Percentiles rank a stretch among this genome's conserved stretches.
Evolutionary conservation across 495 filamentous ascomycete genomes (phyloP).

Genomic region (Penicillium daleae): DNA sequence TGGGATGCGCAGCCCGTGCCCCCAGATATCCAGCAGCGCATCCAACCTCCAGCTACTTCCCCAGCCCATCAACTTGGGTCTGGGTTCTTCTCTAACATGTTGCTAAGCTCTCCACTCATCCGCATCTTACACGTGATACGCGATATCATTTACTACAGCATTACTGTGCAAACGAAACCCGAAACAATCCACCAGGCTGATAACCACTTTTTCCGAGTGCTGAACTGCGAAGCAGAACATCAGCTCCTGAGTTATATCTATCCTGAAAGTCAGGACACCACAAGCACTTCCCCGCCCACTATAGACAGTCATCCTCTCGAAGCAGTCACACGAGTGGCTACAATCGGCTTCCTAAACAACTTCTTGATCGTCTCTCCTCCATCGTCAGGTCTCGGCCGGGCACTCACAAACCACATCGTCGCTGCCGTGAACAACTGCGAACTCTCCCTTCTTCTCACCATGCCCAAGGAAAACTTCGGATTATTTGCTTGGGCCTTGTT

Average conservation of each 20-base stretch:
- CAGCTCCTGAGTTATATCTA: constrained; percentile 42
- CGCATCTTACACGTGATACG: constrained; percentile 31
- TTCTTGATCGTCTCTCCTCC: constrained; percentile 41
- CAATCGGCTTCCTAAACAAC: constrained; percentile 38
- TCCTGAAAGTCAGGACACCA: constrained; percentile 2
- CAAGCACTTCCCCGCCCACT: constrained; percentile 2
- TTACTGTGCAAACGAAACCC: constrained; percentile 21
- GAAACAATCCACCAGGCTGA: constrained; percentile 17
- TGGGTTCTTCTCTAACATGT: constrained; percentile 31
- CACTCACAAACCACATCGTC: constrained; percentile 38
- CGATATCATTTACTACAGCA: constrained; percentile 33
- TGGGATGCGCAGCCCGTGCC: constrained; percentile 36
- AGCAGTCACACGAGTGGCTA: constrained; percentile 34
- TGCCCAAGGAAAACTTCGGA: constrained; percentile 29
- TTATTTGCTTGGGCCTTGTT: constrained; percentile 39
- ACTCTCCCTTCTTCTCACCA: constrained; percentile 21
- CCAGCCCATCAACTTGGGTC: constrained; percentile 27
- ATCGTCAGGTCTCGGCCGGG: constrained; percentile 39
- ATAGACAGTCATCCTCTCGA: constrained; percentile 33
- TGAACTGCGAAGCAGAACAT: constrained; percentile 40
- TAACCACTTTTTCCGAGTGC: constrained; percentile 36
- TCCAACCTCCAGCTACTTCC: constrained; percentile 32
- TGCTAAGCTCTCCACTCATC: constrained; percentile 31
- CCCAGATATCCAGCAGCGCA: constrained; percentile 31
- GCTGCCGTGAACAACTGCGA: constrained; percentile 23